Percentiles rank a stretch among this genome's conserved stretches.
These are phyloP conservation scores for Apiospora kogelbergensis DNA, from an alignment of 2,329 filamentous ascomycete genomes.

Conservation along the genomic window DNA sequence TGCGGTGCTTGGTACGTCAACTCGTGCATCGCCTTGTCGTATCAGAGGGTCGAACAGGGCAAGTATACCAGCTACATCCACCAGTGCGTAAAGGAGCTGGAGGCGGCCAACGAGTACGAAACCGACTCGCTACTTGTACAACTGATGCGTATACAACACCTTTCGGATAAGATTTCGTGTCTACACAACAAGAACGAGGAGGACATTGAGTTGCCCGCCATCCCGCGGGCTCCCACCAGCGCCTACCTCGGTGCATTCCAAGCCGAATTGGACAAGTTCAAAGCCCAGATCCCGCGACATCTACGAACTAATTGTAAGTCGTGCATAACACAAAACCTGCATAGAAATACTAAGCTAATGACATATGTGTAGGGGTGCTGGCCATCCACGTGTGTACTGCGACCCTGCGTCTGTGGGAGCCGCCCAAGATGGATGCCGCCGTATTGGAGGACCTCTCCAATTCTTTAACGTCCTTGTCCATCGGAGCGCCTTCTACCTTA, in stretches of 20 bases:
- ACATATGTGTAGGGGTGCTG: slow-evolving; percentile 34
- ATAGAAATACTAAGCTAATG: not conserved
- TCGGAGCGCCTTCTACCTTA: slow-evolving; percentile 41
- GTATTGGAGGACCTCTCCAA: slow-evolving; percentile 43
- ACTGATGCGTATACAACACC: slow-evolving; percentile 48
- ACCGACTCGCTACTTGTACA: slow-evolving; percentile 47
- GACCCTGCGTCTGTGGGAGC: slow-evolving; percentile 46
- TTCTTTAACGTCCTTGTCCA: slow-evolving; percentile 37
- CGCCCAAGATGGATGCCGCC: slow-evolving; percentile 41
- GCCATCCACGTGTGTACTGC: slow-evolving; percentile 41
- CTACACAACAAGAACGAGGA: slow-evolving; percentile 37
- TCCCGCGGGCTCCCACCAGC: slow-evolving; percentile 41
- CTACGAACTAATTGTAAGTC: slow-evolving; percentile 40
- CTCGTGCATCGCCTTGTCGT: slow-evolving; percentile 41
- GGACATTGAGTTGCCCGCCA: slow-evolving; percentile 30
- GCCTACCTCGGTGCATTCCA: slow-evolving; percentile 48
- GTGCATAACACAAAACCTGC: not conserved
- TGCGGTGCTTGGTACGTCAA: slow-evolving; percentile 55
- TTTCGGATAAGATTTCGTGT: slow-evolving; percentile 50
- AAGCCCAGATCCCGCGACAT: slow-evolving; percentile 32
- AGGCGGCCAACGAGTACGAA: slow-evolving; percentile 43
- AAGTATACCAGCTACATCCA: slow-evolving; percentile 53
- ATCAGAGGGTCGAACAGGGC: slow-evolving; percentile 47
- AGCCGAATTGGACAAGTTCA: slow-evolving; percentile 43
- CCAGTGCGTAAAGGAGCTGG: slow-evolving; percentile 47